These are phyloP conservation scores for Mortierella sp. DNA, from an alignment of 371 early-diverging fungal species.

Conservation along the genomic window DNA sequence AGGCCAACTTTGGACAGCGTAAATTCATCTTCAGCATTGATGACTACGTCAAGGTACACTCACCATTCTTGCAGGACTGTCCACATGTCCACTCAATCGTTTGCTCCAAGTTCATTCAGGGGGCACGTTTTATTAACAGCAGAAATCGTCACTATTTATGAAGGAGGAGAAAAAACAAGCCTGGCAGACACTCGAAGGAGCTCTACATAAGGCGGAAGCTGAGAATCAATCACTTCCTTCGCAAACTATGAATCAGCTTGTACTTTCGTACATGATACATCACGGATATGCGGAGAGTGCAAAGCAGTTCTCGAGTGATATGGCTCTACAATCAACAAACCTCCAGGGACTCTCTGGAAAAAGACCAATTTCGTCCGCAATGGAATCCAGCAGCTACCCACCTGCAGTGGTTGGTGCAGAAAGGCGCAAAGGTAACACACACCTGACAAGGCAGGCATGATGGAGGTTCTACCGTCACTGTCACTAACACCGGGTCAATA, in stretches of 20 bases:
- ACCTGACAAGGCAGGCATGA: not conserved
- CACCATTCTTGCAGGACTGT: not conserved
- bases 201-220: constrained; percentile 12
- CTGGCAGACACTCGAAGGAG: constrained; percentile 57
- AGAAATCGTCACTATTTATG: not conserved
- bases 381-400: constrained; percentile 2
- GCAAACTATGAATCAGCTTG: constrained; percentile 62
- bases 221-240: constrained; percentile 27
- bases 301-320: constrained; percentile 64
- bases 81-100: not conserved
- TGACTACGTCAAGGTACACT: constrained; percentile 72
- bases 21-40: constrained; percentile 90
- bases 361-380: not conserved
- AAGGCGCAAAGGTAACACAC: constrained; percentile 31
- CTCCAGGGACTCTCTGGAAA: not conserved
- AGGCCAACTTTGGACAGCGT: constrained; percentile 90
- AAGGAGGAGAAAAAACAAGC: constrained; percentile 62
- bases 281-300: constrained; percentile 83
- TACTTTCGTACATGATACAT: constrained; percentile 81
- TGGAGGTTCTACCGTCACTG: too few species aligned
- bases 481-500: too few species aligned
- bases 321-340: constrained; percentile 19
- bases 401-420: constrained; percentile 25
- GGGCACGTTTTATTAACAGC: not conserved
- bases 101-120: not conserved